These are phyloP conservation scores for Cudoniella acicularis DNA, from an alignment of 495 filamentous ascomycete species.

Conservation along the genomic window DNA sequence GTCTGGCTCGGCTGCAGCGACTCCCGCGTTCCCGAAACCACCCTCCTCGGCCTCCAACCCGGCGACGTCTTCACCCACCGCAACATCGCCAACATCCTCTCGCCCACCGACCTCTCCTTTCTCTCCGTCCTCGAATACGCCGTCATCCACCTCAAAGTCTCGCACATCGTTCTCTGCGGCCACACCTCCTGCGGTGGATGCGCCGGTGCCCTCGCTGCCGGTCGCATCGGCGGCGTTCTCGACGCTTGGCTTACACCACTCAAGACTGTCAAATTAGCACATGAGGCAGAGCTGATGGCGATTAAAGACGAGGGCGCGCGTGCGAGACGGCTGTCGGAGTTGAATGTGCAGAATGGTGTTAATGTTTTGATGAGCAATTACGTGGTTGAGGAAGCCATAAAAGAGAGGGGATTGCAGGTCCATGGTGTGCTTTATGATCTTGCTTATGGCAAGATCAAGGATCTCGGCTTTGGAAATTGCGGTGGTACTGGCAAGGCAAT, in stretches of 20 bases:
- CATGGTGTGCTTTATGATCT: constrained; percentile 72
- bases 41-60: constrained; percentile 71
- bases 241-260: constrained; percentile 80
- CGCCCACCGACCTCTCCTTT: constrained; percentile 71
- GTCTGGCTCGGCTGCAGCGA: constrained; percentile 94
- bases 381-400: constrained; percentile 59
- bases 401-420: constrained; percentile 65
- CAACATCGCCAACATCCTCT: constrained; percentile 90
- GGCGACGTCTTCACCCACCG: constrained; percentile 93
- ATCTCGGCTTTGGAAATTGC: constrained; percentile 46
- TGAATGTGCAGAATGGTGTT: constrained; percentile 67
- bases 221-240: constrained; percentile 66
- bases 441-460: constrained; percentile 52
- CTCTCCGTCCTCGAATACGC: constrained; percentile 81
- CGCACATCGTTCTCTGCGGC: constrained; percentile 81
- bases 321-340: constrained; percentile 55
- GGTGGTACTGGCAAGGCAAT: background rate
- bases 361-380: constrained; percentile 57
- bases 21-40: constrained; percentile 84
- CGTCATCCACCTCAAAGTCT: constrained; percentile 68
- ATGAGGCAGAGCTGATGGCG: constrained; percentile 50
- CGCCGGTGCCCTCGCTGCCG: constrained; percentile 61
- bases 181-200: constrained; percentile 82
- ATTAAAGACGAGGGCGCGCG: constrained; percentile 46
- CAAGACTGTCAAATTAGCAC: constrained; percentile 51